Conservation (phyloP, 2,329 filamentous ascomycete genomes). For the Dactylella cylindrospora region DNA sequence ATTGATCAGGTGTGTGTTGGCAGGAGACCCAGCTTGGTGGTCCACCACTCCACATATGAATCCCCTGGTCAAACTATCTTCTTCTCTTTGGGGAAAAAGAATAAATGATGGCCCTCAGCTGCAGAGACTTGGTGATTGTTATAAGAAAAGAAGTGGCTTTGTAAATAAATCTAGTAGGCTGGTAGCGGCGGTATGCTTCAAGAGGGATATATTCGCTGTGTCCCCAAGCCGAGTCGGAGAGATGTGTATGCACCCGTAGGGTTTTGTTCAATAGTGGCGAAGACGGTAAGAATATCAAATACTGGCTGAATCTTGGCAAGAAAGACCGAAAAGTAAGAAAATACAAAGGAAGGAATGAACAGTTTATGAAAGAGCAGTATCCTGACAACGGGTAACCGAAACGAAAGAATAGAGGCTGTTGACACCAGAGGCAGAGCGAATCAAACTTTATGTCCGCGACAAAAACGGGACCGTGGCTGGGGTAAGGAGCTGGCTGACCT, state of each 20-base stretch:
- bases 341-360: neutral
- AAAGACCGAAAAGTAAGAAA: conserved; percentile 10
- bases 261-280: conserved; percentile 22
- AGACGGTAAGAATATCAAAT: conserved; percentile 14
- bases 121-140: neutral
- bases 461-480: conserved; percentile 34
- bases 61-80: neutral
- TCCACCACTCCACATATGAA: neutral
- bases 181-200: conserved; percentile 31
- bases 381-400: conserved; percentile 9
- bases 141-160: neutral
- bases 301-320: conserved; percentile 4
- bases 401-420: conserved; percentile 27
- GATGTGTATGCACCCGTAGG: too few species aligned
- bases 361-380: neutral
- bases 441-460: conserved; percentile 11
- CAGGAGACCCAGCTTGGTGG: conserved; percentile 37
- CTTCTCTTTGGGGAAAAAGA: conserved; percentile 24
- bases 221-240: conserved; percentile 7
- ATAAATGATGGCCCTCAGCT: conserved; percentile 14
- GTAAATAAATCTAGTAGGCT: conserved; percentile 9
- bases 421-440: neutral
- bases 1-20: conserved; percentile 44
- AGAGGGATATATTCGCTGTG: conserved; percentile 23
- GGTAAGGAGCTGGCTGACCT: conserved; percentile 19